A percentile compares a stretch with the other conserved stretches of the same genome.
phyloP scores from a whole-genome alignment of 2,329 filamentous ascomycete species.

The Neoarthrinium moseri region DNA sequence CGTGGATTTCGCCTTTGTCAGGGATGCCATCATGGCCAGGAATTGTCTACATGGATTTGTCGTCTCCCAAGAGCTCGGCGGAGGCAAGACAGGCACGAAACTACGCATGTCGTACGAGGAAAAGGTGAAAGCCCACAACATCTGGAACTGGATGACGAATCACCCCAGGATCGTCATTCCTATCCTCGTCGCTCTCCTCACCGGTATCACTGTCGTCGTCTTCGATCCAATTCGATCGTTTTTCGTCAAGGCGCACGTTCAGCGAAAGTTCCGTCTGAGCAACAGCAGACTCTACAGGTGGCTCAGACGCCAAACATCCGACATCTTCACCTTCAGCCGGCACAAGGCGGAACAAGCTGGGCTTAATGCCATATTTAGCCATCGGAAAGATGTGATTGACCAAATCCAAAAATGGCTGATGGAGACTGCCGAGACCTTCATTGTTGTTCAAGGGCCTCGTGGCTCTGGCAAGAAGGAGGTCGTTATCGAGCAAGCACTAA shows the following conservation, averaged over 20 bases:
- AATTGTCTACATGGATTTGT: slow-evolving; percentile 89
- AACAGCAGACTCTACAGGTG: slow-evolving; percentile 75
- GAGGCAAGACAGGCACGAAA: slow-evolving; percentile 72
- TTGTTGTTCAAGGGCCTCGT: slow-evolving; percentile 87
- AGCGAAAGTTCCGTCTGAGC: slow-evolving; percentile 70
- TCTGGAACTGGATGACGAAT: slow-evolving; percentile 82
- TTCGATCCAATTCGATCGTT: slow-evolving; percentile 95
- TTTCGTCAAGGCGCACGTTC: slow-evolving; percentile 86
- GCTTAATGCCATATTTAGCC: slow-evolving; percentile 82
- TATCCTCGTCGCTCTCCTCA: slow-evolving; percentile 74
- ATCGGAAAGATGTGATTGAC: slow-evolving; percentile 77
- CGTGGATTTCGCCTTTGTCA: slow-evolving; percentile 71
- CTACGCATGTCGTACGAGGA: slow-evolving; percentile 83
- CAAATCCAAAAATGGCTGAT: slow-evolving; percentile 82
- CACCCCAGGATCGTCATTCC: slow-evolving; percentile 91
- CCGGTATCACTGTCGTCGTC: slow-evolving; percentile 78
- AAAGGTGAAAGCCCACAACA: slow-evolving; percentile 71
- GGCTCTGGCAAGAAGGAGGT: slow-evolving; percentile 90
- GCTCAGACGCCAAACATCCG: slow-evolving; percentile 72
- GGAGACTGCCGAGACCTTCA: slow-evolving; percentile 87
- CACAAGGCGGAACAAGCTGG: slow-evolving; percentile 64
- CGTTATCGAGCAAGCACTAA: slow-evolving; percentile 79
- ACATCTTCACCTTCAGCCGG: slow-evolving; percentile 59
- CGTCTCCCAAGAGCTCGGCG: slow-evolving; percentile 66
- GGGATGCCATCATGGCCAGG: slow-evolving; percentile 81